Evolutionary conservation across 768 basidiomycete species (phyloP).

Genomic region (Aureoboletus auriporus): DNA sequence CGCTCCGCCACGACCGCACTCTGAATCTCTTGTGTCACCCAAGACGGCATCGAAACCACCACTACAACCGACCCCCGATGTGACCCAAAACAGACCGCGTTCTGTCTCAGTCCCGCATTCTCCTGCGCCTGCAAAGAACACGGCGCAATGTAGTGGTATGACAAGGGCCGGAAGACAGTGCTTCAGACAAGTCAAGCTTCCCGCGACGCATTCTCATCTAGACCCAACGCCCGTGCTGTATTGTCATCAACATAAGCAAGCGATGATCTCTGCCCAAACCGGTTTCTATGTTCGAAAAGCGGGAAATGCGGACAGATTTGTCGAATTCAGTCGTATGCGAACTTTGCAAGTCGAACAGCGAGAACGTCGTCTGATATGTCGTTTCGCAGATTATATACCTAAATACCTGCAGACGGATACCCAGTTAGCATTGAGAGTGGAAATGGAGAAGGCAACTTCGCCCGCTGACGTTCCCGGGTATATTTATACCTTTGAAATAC

Average conservation of each 20-base stretch:
- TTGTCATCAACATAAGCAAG: constrained; percentile 63
- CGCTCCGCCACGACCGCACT: constrained; percentile 30
- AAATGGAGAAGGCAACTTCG: constrained; percentile 54
- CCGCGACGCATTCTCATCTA: constrained; percentile 22
- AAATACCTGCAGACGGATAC: constrained; percentile 58
- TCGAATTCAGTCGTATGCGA: constrained; percentile 53
- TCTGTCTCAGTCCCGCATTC: constrained; percentile 14
- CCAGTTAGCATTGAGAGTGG: constrained; percentile 48
- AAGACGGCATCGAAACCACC: constrained; percentile 1
- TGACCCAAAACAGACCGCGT: constrained; percentile 20
- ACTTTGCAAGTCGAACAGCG: not conserved
- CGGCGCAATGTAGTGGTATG: constrained; percentile 54
- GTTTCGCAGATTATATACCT: constrained; percentile 62
- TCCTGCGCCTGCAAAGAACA: constrained; percentile 14
- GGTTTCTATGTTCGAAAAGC: constrained; percentile 57
- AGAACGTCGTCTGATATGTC: constrained; percentile 6
- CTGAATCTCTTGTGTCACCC: constrained; percentile 24
- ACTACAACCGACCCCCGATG: constrained; percentile 6
- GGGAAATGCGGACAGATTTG: constrained; percentile 37
- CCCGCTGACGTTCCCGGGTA: constrained; percentile 64
- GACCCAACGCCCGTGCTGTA: constrained; percentile 38
- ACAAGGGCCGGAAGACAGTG: constrained; percentile 68
- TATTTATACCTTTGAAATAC: constrained; percentile 80
- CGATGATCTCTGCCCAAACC: constrained; percentile 40
- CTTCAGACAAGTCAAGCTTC: constrained; percentile 51